Percentiles rank a stretch among this genome's conserved stretches.
Evolutionary conservation across 192 early-diverging fungal species (phyloP).

Genomic region (Coemansia sp.): DNA sequence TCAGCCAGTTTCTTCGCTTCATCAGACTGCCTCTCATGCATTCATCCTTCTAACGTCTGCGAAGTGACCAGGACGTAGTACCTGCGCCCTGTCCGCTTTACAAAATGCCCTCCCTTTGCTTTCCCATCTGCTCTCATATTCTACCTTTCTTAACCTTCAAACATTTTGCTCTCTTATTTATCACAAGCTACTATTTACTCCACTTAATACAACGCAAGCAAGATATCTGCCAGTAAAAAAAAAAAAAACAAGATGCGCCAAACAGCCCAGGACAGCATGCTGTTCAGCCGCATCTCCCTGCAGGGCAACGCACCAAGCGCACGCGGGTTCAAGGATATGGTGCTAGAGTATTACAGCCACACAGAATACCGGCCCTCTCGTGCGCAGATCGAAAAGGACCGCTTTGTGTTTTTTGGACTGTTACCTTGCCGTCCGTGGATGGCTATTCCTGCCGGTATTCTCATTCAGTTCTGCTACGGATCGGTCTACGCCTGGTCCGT

Average conservation of each 20-base stretch:
- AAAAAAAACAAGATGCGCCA: slow-evolving; percentile 9
- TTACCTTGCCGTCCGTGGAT: slow-evolving; percentile 62
- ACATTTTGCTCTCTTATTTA: neutral
- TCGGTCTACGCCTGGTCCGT: slow-evolving; percentile 70
- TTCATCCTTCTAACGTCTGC: neutral
- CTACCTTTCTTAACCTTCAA: neutral
- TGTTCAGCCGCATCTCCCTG: slow-evolving; percentile 44
- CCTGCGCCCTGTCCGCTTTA: neutral
- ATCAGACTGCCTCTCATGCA: neutral
- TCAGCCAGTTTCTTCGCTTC: neutral
- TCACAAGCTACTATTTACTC: neutral
- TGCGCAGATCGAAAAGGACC: slow-evolving; percentile 38
- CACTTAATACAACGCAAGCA: neutral
- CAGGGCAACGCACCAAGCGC: slow-evolving; percentile 21
- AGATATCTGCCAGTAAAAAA: neutral
- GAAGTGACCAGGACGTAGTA: neutral
- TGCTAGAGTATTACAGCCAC: slow-evolving; percentile 52
- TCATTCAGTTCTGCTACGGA: slow-evolving; percentile 66
- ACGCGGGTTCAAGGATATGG: slow-evolving; percentile 16
- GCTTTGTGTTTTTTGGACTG: slow-evolving; percentile 50
- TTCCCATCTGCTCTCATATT: neutral
- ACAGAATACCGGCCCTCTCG: slow-evolving; percentile 42
- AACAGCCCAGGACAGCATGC: slow-evolving; percentile 33
- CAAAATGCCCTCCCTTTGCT: neutral
- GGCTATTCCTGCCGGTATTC: slow-evolving; percentile 61